Percentiles rank a stretch among this genome's conserved stretches.
These are phyloP conservation scores for Vitis rotundifolia DNA, from an alignment of 164 flowering plant species.

Conservation along the genomic window DNA sequence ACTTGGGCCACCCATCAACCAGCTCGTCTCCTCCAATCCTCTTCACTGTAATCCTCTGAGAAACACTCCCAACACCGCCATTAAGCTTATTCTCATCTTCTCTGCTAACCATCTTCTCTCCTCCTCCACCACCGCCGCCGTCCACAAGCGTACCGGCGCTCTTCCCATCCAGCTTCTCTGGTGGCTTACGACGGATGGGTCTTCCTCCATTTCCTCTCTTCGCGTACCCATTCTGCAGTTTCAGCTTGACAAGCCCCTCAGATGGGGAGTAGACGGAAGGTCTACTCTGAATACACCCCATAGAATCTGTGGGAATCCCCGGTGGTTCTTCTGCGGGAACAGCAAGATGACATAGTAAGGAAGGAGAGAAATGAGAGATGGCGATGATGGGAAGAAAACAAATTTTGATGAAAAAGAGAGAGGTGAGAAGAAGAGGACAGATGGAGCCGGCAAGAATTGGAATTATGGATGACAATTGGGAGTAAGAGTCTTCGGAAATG, in stretches of 20 bases:
- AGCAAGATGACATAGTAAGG: constrained; percentile 6
- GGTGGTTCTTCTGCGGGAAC: not conserved
- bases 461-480: too few relatives aligned
- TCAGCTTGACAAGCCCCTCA: constrained; percentile 20
- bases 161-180: not conserved
- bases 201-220: constrained; percentile 11
- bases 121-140: constrained; percentile 11
- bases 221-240: constrained; percentile 25
- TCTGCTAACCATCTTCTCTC: constrained; percentile 5
- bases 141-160: not conserved
- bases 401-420: too few relatives aligned
- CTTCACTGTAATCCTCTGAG: constrained; percentile 14
- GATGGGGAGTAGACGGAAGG: constrained; percentile 5
- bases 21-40: constrained; percentile 33
- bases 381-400: not conserved
- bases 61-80: constrained; percentile 8
- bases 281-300: constrained; percentile 26
- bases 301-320: not conserved
- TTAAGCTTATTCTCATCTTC: constrained; percentile 15
- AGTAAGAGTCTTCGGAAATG: not conserved
- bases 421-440: too few relatives aligned
- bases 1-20: constrained; percentile 51
- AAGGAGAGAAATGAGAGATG: not conserved
- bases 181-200: not conserved
- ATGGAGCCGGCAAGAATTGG: constrained; percentile 2